Base-by-base conservation (phyloP, 75 land plant genomes). In the Chamaecyparis obtusa region DNA sequence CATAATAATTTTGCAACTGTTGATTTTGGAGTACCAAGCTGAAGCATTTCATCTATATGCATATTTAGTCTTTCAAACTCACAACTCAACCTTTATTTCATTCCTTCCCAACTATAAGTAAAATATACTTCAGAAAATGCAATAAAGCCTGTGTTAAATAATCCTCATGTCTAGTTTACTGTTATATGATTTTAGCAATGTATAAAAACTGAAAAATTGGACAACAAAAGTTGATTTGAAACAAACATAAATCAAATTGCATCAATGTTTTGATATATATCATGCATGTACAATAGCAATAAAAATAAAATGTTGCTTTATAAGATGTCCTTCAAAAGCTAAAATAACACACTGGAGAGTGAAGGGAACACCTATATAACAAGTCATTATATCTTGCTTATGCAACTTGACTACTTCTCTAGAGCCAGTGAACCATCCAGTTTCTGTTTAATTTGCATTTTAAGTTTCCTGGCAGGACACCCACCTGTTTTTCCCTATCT, bases 51-150 rank as follows among this genome's bases (percentile, higher is more conserved):
- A 43, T 46, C n/a, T 81, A 37, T n/a, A 43, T 46, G 83, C 83
- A 81, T n/a, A 13, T 21, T 81, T 46, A 46, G 49, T 46, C 9
- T 44, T 46, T 81, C 83, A 81, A 81, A 81, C 32, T 11, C n/a
- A 46, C 14, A 46, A 9, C n/a, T 81, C 54, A 11, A n/a, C 30
- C 49, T 41, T 81, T 44, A 81, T n/a, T 46, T 81, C 51, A 49
- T 21, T 81, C 0, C 83, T 41, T 16, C 24, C 43, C 49, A 11
- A 81, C 51, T 46, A 43, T 46, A 44, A 46, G 44, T 81, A 81
- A 81, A 81, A 81, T 81, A 30, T 44, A 49, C 83, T 44, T 81
- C 19, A 81, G 14, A 21, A 80, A n/a, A 81, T 46, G 83, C 83
- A 81, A 81, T 3, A 30, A 81, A 81, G 16, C 54, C 48, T 44